Percentiles rank a stretch among this genome's conserved stretches.
Conservation (phyloP, 257 asterid genomes). For the Mentha longifolia region DNA sequence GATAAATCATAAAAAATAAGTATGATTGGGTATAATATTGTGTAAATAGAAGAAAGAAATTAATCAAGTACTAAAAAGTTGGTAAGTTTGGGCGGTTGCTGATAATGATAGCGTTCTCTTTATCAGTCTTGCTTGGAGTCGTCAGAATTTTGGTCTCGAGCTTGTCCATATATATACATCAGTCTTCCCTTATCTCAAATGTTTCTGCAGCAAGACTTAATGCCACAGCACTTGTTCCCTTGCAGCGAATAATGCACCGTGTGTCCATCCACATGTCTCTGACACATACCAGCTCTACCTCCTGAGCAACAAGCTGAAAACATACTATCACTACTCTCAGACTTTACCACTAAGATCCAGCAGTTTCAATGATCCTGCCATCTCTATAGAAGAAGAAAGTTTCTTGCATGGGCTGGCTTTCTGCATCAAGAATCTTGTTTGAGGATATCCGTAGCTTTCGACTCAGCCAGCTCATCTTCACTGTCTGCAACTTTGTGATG, state of each 20-base stretch:
- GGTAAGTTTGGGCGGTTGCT: no score
- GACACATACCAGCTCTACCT: slow-evolving; percentile 52
- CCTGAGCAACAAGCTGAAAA: slow-evolving; percentile 65
- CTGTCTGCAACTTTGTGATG: slow-evolving; percentile 80
- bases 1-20: no score
- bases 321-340: slow-evolving; percentile 42
- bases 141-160: no score
- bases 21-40: no score
- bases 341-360: slow-evolving; percentile 77
- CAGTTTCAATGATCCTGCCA: slow-evolving; percentile 48
- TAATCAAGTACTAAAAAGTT: no score
- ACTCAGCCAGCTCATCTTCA: slow-evolving; percentile 58
- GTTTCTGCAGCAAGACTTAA: slow-evolving; percentile 75
- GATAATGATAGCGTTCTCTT: no score
- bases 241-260: slow-evolving; percentile 64
- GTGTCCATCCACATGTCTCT: slow-evolving; percentile 54
- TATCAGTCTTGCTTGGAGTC: no score
- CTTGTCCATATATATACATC: no score
- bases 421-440: slow-evolving; percentile 25
- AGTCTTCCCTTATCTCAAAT: slow-evolving; percentile 30
- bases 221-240: slow-evolving; percentile 66
- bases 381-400: slow-evolving; percentile 49
- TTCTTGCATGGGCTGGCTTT: slow-evolving; percentile 45
- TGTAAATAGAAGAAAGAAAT: no score
- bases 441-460: slow-evolving; percentile 35